A percentile compares a stretch with the other conserved stretches of the same genome.
Conservation (phyloP, 2,329 filamentous ascomycete species). For the Botrytis tulipae region DNA sequence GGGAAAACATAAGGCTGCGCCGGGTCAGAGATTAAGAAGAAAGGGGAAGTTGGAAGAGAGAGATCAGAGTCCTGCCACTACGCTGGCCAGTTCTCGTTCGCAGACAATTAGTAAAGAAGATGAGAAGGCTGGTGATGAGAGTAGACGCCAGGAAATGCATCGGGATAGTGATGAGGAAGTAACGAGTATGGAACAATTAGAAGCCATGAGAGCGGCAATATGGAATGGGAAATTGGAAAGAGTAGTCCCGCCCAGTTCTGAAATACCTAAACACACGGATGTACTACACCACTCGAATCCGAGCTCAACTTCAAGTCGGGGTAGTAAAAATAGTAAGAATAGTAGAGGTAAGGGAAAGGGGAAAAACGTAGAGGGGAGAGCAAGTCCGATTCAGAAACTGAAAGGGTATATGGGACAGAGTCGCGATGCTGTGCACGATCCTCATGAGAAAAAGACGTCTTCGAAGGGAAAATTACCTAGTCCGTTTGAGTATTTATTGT, state of each 20-base stretch:
- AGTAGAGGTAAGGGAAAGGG: not conserved
- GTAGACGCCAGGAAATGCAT: not conserved
- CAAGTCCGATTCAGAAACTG: slow-evolving; percentile 5
- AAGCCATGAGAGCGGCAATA: slow-evolving; percentile 4
- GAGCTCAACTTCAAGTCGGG: not conserved
- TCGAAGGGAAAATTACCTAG: slow-evolving; percentile 4
- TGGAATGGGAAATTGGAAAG: slow-evolving; percentile 9
- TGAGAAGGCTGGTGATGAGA: no score
- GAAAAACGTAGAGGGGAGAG: not conserved
- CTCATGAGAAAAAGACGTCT: not conserved
- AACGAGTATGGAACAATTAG: not conserved
- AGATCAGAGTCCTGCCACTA: not conserved
- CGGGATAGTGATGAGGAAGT: not conserved
- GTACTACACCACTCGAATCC: not conserved
- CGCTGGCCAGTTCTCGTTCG: slow-evolving; percentile 6
- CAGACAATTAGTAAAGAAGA: not conserved
- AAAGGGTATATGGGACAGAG: slow-evolving; percentile 13
- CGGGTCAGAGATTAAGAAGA: not conserved
- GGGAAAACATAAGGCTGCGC: slow-evolving; percentile 7
- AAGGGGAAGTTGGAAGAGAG: slow-evolving; percentile 1
- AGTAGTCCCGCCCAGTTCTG: not conserved
- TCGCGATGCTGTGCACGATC: not conserved
- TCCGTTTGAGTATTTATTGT: slow-evolving; percentile 14
- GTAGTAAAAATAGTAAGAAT: not conserved
- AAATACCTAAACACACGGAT: slow-evolving; percentile 5